A percentile compares a stretch with the other conserved stretches of the same genome.
phyloP scores from a whole-genome alignment of 768 basidiomycete genomes.

The Galerina sulciceps region DNA sequence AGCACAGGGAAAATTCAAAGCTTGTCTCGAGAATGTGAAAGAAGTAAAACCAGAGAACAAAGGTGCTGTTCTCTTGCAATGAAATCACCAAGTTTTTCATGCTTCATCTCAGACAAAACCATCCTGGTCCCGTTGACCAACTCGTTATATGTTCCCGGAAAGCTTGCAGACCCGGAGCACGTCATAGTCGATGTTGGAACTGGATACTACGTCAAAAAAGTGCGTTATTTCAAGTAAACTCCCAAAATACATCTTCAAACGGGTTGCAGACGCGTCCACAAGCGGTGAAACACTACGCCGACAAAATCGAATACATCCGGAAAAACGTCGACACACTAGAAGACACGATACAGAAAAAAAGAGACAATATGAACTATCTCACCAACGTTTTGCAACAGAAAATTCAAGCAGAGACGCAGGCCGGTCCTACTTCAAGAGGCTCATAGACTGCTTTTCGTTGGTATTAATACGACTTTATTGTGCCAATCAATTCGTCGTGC shows the following conservation, averaged over 20 bases:
- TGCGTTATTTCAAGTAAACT: constrained; percentile 30
- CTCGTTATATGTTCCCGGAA: constrained; percentile 95
- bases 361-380: constrained; percentile 84
- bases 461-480: neutral
- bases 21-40: constrained; percentile 80
- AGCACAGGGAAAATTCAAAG: constrained; percentile 90
- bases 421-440: constrained; percentile 15
- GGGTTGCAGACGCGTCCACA: constrained; percentile 73
- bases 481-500: neutral
- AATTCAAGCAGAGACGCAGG: constrained; percentile 40
- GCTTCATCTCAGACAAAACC: constrained; percentile 65
- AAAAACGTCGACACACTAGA: constrained; percentile 86
- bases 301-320: constrained; percentile 82
- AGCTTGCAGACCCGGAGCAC: constrained; percentile 77
- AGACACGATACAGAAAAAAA: constrained; percentile 88
- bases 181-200: constrained; percentile 97
- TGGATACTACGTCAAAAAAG: constrained; percentile 96
- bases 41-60: constrained; percentile 76
- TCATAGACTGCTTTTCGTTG: neutral
- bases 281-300: constrained; percentile 79
- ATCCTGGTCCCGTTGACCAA: constrained; percentile 92
- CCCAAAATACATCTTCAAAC: neutral
- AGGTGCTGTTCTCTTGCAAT: constrained; percentile 34
- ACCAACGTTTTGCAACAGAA: constrained; percentile 73
- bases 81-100: neutral